phyloP scores from a whole-genome alignment of 2,329 filamentous ascomycete species.

The Cytospora piceae region DNA sequence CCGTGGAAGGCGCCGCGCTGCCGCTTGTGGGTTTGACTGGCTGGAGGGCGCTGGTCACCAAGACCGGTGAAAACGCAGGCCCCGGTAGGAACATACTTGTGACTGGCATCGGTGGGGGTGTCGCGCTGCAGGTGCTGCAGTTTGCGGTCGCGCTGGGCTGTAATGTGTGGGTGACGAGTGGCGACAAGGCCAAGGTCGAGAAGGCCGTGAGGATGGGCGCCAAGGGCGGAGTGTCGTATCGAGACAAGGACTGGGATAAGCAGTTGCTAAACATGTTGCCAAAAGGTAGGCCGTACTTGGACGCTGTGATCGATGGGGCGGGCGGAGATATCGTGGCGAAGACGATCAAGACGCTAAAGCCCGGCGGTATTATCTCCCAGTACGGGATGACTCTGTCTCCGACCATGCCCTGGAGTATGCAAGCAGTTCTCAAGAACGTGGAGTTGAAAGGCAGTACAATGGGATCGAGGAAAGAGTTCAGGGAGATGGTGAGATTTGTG shows the following conservation, averaged over 20 bases:
- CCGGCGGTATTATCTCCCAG: constrained; percentile 79
- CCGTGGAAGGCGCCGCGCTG: constrained; percentile 79
- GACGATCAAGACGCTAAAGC: constrained; percentile 70
- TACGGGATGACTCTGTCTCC: constrained; percentile 92
- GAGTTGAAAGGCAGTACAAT: constrained; percentile 87
- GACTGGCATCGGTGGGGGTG: constrained; percentile 91
- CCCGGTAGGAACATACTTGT: constrained; percentile 76
- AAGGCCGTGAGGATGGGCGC: constrained; percentile 75
- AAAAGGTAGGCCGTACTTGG: constrained; percentile 67
- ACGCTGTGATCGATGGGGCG: constrained; percentile 88
- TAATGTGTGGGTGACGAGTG: constrained; percentile 81
- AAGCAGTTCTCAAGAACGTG: constrained; percentile 82
- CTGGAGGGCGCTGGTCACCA: constrained; percentile 83
- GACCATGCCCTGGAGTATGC: constrained; percentile 86
- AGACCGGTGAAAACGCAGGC: constrained; percentile 64
- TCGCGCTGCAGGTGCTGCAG: constrained; percentile 79
- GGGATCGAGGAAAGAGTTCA: constrained; percentile 87
- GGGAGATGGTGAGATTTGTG: constrained; percentile 88
- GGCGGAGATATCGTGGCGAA: constrained; percentile 82
- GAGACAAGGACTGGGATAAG: constrained; percentile 79
- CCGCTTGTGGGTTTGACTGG: constrained; percentile 85
- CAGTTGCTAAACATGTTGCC: constrained; percentile 67
- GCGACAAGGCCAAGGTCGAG: constrained; percentile 74
- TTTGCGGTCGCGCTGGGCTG: constrained; percentile 77
- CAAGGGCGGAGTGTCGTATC: constrained; percentile 81